Evolutionary conservation across 2,329 filamentous ascomycete species (phyloP), one percentile per base, ranked within the genome.

Genomic region (Pyrenochaeta sp.): DNA sequence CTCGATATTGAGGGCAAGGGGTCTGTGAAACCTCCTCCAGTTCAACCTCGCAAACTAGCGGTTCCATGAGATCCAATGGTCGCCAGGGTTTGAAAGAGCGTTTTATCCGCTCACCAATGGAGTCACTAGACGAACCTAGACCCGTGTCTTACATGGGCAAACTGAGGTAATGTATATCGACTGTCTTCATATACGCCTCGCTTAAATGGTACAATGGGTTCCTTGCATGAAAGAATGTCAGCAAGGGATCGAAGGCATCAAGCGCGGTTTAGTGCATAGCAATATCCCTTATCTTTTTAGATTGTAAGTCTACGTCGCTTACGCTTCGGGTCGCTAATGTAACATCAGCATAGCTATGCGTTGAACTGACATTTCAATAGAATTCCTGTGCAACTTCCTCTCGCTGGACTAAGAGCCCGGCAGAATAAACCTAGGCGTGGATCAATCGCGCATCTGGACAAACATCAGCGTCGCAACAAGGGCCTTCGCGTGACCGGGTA

Each of bases 281-380:
- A 52, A 43, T 57, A 43, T 57, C 30, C 44, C 54, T 52, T 57
- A 52, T 52, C 49, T 49, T 39, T 47, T 50, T 32, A 48, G 22
- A 47, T 46, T 34, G 19, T 19, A 27, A 47, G 6, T 46, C 25
- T 15, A 48, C 34, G 25, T 27, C 50, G 19, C 32, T 12, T 53
- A 27, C 27, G 19, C 12, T 36, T 39, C 45, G 19, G 28, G 22
- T n/a, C 28, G 27, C 13, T 39, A 10, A 39, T 37, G 6, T 28
- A 32, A 27, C 34, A 27, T 34, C 45, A 22, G 45, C 10, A 34
- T 9, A 10, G 10, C 8, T 47, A 13, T 15, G n/a, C 1, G 13
- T 19, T 32, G 15, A 27, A 7, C 9, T 10, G 6, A 15, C 40
- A 27, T n/a, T 28, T 27, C 8, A 28, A 5, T 10, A 8, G 42